Base-by-base conservation (phyloP, 306 rosid species). In the Biancaea sappan region DNA sequence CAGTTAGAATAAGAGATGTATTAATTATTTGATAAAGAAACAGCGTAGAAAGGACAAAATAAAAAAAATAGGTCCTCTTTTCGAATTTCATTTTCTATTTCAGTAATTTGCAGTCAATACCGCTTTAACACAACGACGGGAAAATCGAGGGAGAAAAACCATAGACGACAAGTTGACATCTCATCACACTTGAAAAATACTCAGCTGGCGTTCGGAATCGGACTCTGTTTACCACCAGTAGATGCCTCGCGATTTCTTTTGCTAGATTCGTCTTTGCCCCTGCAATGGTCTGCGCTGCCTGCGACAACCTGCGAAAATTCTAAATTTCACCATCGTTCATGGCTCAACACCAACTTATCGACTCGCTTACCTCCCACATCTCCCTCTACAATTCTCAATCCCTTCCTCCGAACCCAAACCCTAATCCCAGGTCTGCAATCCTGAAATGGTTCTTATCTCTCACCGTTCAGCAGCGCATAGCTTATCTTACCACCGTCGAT, bases 311-410 rank as follows among this genome's bases (percentile, higher is more conserved):
- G 8, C 9, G 37, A 26, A 56, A 56, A 13, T 26, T 53, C 60
- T 53, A 24, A 24, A 28, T 56, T 56, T 56, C 19, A 51, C 58
- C 14, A 85, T 83, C 85, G 80, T 37, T 57, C 71, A 79, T 86
- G 92, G 69, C 86, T 79, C 96, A 86, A 66, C 76, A 73, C 57
- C 88, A 68, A 72, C 90, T 89, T 80, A 81, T 83, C 26, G 92
- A 93, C 86, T 85, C 91, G 64, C 84, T 89, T 77, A 79, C 96
- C 80, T 78, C 90, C 41, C 90, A 87, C 75, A 80, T 81, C 84
- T 82, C 91, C 32, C 80, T 87, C 80, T 85, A 82, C 88, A 77
- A 78, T 56, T 56, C 62, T 15, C 62, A 13, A 25, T 56, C 62
- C 62, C 62, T 13, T 32, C 86, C 85, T 28, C 34, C 84, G 8